phyloP scores from a whole-genome alignment of 495 filamentous ascomycete species.

The Aspergillus wentii region DNA sequence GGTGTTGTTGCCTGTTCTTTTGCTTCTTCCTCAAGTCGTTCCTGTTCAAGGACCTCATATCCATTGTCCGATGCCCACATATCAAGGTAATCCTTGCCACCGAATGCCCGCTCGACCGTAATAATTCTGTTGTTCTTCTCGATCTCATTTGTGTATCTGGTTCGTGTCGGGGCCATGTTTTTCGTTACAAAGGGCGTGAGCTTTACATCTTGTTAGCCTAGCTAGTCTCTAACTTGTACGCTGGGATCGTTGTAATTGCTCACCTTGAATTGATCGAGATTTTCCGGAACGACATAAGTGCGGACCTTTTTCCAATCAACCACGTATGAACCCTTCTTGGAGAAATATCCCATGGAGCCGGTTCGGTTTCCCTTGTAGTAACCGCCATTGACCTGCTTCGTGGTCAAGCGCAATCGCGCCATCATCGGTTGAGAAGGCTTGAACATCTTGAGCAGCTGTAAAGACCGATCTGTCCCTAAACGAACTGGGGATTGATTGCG shows the following conservation, averaged over 20 bases:
- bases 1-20: neutral
- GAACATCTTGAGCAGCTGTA: constrained; percentile 46
- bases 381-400: constrained; percentile 86
- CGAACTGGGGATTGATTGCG: no score
- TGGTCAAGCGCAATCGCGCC: constrained; percentile 69
- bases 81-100: constrained; percentile 34
- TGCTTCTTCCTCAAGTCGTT: constrained; percentile 18
- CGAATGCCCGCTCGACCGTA: constrained; percentile 25
- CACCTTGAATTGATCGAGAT: constrained; percentile 68
- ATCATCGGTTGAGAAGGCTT: constrained; percentile 69
- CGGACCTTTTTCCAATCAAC: constrained; percentile 84
- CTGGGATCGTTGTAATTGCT: constrained; percentile 11
- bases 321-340: constrained; percentile 75
- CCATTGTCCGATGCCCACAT: constrained; percentile 35
- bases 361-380: constrained; percentile 95
- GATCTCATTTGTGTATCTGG: constrained; percentile 31
- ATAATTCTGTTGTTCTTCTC: constrained; percentile 18
- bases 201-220: constrained; percentile 39
- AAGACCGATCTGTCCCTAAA: no score
- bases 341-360: constrained; percentile 81
- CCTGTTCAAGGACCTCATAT: constrained; percentile 25
- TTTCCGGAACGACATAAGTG: constrained; percentile 76
- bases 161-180: constrained; percentile 44
- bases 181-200: constrained; percentile 83
- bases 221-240: neutral